Evolutionary conservation across 2,329 filamentous ascomycete genomes (phyloP).

Genomic region (Colletotrichum echinochloae): DNA sequence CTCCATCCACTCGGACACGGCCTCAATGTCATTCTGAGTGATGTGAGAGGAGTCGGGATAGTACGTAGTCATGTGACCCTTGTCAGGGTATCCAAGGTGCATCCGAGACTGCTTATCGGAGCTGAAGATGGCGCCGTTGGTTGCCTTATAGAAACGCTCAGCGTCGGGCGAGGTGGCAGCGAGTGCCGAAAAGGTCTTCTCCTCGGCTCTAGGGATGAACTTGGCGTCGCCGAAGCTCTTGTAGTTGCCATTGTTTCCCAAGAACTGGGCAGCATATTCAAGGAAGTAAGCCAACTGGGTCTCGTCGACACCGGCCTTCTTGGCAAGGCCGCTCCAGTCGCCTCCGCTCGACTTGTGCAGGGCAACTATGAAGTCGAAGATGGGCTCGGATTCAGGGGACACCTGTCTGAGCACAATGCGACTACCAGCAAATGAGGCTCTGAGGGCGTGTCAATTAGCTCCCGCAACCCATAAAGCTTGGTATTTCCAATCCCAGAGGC

Average conservation of each 20-base stretch:
- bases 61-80: constrained; percentile 84
- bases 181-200: constrained; percentile 73
- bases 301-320: constrained; percentile 72
- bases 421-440: constrained; percentile 81
- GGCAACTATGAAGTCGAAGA: constrained; percentile 83
- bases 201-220: constrained; percentile 79
- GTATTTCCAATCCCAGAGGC: neutral
- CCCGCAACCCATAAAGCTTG: constrained; percentile 22
- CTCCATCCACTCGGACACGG: constrained; percentile 79
- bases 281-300: constrained; percentile 76
- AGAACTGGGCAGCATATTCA: constrained; percentile 82
- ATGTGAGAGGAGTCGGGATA: constrained; percentile 82
- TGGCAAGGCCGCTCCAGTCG: constrained; percentile 76
- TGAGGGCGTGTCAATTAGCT: constrained; percentile 51
- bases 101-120: constrained; percentile 72
- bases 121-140: constrained; percentile 79
- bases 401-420: constrained; percentile 84
- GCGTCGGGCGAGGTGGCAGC: constrained; percentile 71
- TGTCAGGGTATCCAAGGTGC: constrained; percentile 80
- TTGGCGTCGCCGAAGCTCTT: constrained; percentile 90
- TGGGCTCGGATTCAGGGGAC: constrained; percentile 83
- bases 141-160: constrained; percentile 73
- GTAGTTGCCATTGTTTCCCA: constrained; percentile 87
- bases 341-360: constrained; percentile 75
- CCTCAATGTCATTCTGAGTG: constrained; percentile 79